Percentiles rank a stretch among this genome's conserved stretches.
phyloP scores from a whole-genome alignment of 805 yeast genomes.

The Groenewaldozyma tartarivorans region DNA sequence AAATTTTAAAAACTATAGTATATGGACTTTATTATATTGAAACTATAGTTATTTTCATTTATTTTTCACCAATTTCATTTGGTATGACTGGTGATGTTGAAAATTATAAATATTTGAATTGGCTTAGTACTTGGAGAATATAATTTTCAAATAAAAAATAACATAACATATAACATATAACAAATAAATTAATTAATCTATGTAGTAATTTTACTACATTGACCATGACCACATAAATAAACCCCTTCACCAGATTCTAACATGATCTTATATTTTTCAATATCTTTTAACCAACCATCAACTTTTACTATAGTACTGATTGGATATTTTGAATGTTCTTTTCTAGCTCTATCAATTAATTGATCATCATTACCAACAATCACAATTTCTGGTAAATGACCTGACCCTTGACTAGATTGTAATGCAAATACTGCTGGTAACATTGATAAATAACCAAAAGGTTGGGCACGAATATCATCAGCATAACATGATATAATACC shows the following conservation, averaged over 20 bases:
- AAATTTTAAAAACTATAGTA: constrained; percentile 21
- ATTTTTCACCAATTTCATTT: constrained; percentile 59
- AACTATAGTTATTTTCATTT: constrained; percentile 49
- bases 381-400: neutral
- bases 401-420: constrained; percentile 2
- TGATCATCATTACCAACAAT: neutral
- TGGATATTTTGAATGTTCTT: neutral
- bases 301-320: neutral
- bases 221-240: neutral
- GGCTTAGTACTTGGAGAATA: constrained; percentile 51
- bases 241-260: neutral
- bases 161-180: neutral
- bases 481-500: constrained; percentile 15
- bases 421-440: constrained; percentile 13
- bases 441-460: constrained; percentile 19
- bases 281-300: neutral
- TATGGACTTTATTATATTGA: constrained; percentile 40
- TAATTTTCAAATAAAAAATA: constrained; percentile 5
- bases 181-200: neutral
- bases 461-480: constrained; percentile 17
- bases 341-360: neutral
- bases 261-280: neutral
- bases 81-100: constrained; percentile 62
- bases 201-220: neutral
- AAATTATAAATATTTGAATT: constrained; percentile 41